Conservation (phyloP, 1,284 basidiomycete species). For the Kwoniella shivajii region DNA sequence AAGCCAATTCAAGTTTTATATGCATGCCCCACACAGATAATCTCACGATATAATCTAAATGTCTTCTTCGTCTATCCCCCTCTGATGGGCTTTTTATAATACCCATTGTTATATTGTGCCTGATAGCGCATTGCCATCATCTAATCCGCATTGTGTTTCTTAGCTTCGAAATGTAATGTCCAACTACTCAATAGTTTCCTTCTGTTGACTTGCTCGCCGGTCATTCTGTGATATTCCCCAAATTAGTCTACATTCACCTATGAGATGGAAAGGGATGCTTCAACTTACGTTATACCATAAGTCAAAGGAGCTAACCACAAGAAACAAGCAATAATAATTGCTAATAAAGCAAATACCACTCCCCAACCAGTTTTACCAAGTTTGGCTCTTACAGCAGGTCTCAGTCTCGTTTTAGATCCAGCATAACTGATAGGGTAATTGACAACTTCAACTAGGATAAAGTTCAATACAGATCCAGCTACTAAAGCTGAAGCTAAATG, state of each 20-base stretch:
- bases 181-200: conserved; percentile 51
- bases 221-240: conserved; percentile 29
- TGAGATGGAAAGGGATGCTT: not conserved
- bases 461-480: conserved; percentile 88
- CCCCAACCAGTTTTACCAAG: conserved; percentile 64
- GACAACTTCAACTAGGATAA: conserved; percentile 85
- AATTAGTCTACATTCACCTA: not conserved
- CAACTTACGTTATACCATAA: conserved; percentile 83
- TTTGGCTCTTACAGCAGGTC: conserved; percentile 68
- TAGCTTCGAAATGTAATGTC: conserved; percentile 54
- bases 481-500: conserved; percentile 89
- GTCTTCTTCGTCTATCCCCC: not conserved
- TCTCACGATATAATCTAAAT: too few relatives aligned
- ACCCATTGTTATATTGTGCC: not conserved
- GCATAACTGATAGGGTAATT: conserved; percentile 83
- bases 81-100: too few relatives aligned
- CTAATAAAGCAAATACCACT: conserved; percentile 63
- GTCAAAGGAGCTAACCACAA: conserved; percentile 81
- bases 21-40: too few relatives aligned
- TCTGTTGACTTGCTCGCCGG: conserved; percentile 49
- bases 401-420: conserved; percentile 64
- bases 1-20: too few relatives aligned
- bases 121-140: not conserved
- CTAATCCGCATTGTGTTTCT: conserved; percentile 18
- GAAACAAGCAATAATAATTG: conserved; percentile 67